phyloP scores from a whole-genome alignment of 768 basidiomycete genomes.

The Cantharellus anzutake region DNA sequence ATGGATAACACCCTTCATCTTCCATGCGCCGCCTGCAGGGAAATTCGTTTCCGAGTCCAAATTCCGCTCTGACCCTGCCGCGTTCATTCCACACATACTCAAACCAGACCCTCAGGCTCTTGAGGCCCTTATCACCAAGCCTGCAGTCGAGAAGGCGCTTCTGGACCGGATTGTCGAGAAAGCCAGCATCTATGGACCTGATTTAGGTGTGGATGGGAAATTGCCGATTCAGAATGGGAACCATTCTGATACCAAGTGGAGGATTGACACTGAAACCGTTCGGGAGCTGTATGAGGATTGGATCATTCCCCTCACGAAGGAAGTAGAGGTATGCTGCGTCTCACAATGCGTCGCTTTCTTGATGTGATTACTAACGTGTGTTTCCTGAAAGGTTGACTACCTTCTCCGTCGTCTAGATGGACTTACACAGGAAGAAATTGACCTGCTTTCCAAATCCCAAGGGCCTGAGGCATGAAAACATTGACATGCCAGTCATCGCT shows the following conservation, averaged over 20 bases:
- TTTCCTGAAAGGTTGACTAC: conserved; percentile 62
- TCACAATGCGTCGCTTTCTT: background rate
- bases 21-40: conserved; percentile 28
- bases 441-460: conserved; percentile 17
- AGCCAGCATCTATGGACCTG: conserved; percentile 54
- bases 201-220: conserved; percentile 54
- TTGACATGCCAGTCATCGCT: too few relatives aligned
- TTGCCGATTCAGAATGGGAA: conserved; percentile 8
- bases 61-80: conserved; percentile 66
- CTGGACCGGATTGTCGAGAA: conserved; percentile 76
- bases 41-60: conserved; percentile 99
- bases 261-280: conserved; percentile 86
- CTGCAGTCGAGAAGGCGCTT: conserved; percentile 78
- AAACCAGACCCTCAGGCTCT: conserved; percentile 59
- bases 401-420: conserved; percentile 80
- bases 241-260: conserved; percentile 18
- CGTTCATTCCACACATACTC: conserved; percentile 84
- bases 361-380: background rate
- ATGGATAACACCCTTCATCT: background rate
- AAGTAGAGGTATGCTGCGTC: conserved; percentile 63
- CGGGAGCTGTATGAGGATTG: conserved; percentile 86
- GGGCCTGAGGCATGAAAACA: too few relatives aligned
- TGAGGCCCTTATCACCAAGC: conserved; percentile 86
- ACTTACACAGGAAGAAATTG: conserved; percentile 58
- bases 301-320: conserved; percentile 94